These are phyloP conservation scores for Balamuthia mandrillaris DNA, from an alignment of 208 protist species.

Conservation along the genomic window DNA sequence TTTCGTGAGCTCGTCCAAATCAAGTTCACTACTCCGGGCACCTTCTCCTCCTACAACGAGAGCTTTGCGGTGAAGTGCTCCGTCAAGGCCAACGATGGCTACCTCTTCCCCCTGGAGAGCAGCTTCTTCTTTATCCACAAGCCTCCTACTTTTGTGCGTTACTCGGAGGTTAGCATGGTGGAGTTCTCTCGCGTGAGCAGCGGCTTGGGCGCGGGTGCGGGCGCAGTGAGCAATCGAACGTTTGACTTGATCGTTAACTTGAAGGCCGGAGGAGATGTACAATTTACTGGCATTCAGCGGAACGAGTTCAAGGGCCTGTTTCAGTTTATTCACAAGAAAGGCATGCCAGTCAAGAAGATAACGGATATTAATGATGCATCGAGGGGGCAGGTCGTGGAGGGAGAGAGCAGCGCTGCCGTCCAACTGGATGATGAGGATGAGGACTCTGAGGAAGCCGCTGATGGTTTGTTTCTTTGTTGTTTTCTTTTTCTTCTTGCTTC, in stretches of 20 bases:
- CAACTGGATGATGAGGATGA: too few relatives aligned
- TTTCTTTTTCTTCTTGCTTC: too few relatives aligned
- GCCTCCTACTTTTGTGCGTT: slow-evolving; percentile 58
- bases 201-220: neutral
- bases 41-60: neutral
- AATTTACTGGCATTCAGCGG: neutral
- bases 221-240: slow-evolving; percentile 21
- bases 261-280: neutral
- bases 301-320: slow-evolving; percentile 21
- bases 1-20: slow-evolving; percentile 41
- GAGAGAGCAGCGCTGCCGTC: too few relatives aligned
- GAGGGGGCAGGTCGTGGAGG: too few relatives aligned
- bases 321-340: neutral
- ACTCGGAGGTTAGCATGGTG: slow-evolving; percentile 48
- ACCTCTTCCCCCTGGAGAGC: slow-evolving; percentile 59
- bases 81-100: slow-evolving; percentile 64
- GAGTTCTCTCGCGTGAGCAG: slow-evolving; percentile 52
- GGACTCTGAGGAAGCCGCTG: too few relatives aligned
- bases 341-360: slow-evolving; percentile 3
- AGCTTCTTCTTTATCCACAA: slow-evolving; percentile 70
- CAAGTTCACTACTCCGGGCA: slow-evolving; percentile 27
- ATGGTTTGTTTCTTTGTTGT: too few relatives aligned
- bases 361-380: slow-evolving; percentile 3
- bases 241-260: slow-evolving; percentile 49
- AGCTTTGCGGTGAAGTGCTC: slow-evolving; percentile 52